Base-by-base conservation (phyloP, 2,329 filamentous ascomycete genomes). In the Colletotrichum spaethianum region DNA sequence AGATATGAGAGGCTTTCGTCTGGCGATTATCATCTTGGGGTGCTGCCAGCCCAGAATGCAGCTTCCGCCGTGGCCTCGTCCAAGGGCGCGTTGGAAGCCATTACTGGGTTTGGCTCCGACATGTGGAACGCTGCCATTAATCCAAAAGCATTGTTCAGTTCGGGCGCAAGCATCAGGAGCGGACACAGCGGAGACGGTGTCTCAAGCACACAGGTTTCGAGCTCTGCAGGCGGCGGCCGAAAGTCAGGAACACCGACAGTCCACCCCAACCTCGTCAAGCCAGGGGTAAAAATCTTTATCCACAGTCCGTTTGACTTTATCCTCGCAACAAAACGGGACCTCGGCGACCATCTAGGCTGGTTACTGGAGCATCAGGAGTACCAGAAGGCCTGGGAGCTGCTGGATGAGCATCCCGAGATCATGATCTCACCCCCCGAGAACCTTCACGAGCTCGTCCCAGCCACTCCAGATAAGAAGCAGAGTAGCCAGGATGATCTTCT, bases 301-400 rank as follows among this genome's bases (percentile, higher is more conserved):
- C 95, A 98, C 78, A 98, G 95, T 77, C 96, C 96, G 0, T 99
- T 97, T 79, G 96, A 99, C 82, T 98, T 95, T 77, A 93, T 98
- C n/a, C 85, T 98, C 66, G 94, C 94, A 0, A 94, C 96, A 2
- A 95, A 95, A 79, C 89, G 96, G 75, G 95, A 98, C 78, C 86
- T 97, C 20, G 86, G 91, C 4, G 96, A 99, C 81, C 95, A 97
- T 78, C 85, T 98, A 28, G 85, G 88, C 9, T 99, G 96, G 96
- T 86, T 98, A 18, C 80, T 97, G 36, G 93, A 96, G 70, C 94
- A 92, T 73, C 89, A 93, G 63, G 91, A 92, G 73, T 98, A 96
- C 78, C 90, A 94, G 77, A 89, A 94, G 76, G 95, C 95, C 1
- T 99, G 96, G 96, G 91, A 94, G 75, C 87, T 99, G 4, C 83